These are phyloP conservation scores for Coccomyxa subellipsoidea DNA, from an alignment of 163 green algal species.

Conservation along the genomic window DNA sequence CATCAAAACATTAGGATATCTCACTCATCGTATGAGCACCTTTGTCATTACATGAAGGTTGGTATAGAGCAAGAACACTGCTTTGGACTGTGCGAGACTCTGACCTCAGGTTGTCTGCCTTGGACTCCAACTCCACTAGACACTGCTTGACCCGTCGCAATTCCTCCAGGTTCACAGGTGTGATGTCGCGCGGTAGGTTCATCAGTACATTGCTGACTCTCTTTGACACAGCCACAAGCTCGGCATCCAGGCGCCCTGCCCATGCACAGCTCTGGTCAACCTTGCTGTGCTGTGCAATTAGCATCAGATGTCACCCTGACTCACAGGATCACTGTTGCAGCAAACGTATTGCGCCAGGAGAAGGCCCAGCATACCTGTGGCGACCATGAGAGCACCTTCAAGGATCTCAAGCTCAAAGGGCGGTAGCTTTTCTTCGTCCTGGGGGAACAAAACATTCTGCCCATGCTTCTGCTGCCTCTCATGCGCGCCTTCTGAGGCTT, in stretches of 20 bases:
- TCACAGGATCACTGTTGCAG: no score
- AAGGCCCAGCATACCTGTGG: constrained; percentile 37
- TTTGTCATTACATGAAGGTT: no score
- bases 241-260: constrained; percentile 76
- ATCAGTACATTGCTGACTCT: constrained; percentile 69
- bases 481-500: not conserved
- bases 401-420: constrained; percentile 94
- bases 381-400: constrained; percentile 86
- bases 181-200: constrained; percentile 85
- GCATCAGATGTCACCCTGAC: no score
- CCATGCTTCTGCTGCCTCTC: not conserved
- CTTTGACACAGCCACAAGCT: constrained; percentile 68
- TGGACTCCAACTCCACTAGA: constrained; percentile 92
- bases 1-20: no score
- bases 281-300: no score
- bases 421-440: constrained; percentile 28
- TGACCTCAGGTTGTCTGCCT: constrained; percentile 67
- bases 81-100: no score
- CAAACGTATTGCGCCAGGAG: no score
- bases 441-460: not conserved
- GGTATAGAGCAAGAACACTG: no score
- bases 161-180: constrained; percentile 91
- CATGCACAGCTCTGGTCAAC: not conserved
- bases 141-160: constrained; percentile 87
- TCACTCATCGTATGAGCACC: no score